phyloP scores from a whole-genome alignment of 176 grass and related monocot genomes.

The Eragrostis curvula region DNA sequence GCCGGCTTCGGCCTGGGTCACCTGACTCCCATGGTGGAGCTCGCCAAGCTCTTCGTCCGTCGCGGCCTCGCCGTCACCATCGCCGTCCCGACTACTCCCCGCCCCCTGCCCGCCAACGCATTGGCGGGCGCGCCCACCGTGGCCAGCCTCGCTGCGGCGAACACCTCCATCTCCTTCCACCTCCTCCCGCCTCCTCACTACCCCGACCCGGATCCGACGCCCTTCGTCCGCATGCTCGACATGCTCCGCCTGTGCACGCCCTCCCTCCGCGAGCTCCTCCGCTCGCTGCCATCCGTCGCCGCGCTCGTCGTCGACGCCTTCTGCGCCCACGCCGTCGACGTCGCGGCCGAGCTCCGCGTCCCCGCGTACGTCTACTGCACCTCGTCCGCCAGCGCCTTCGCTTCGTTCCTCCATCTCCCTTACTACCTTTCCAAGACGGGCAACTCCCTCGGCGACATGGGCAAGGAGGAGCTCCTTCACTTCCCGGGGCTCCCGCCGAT shows the following conservation, averaged over 20 bases:
- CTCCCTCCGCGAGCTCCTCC: neutral
- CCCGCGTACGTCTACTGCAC: neutral
- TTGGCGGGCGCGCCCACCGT: neutral
- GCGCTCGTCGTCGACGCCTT: neutral
- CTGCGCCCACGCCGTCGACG: neutral
- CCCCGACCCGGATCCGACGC: neutral
- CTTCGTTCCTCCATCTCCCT: neutral
- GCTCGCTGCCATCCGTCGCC: neutral
- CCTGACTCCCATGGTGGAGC: constrained; percentile 50
- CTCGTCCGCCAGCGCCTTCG: neutral
- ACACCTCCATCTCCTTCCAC: constrained; percentile 33
- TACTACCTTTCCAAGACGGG: neutral
- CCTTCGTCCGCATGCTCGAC: neutral
- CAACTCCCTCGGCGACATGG: neutral
- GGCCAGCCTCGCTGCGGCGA: neutral
- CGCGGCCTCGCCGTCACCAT: constrained; percentile 36
- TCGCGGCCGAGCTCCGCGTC: neutral
- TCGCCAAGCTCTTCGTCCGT: constrained; percentile 49
- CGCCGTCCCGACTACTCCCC: neutral
- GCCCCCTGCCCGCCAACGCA: neutral
- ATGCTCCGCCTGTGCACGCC: neutral
- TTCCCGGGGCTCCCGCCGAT: constrained; percentile 1
- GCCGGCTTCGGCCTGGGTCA: constrained; percentile 45
- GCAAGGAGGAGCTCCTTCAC: neutral
- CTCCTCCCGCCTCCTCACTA: constrained; percentile 28